phyloP scores from a whole-genome alignment of 75 land plant genomes.

The Ceratopteris richardii region DNA sequence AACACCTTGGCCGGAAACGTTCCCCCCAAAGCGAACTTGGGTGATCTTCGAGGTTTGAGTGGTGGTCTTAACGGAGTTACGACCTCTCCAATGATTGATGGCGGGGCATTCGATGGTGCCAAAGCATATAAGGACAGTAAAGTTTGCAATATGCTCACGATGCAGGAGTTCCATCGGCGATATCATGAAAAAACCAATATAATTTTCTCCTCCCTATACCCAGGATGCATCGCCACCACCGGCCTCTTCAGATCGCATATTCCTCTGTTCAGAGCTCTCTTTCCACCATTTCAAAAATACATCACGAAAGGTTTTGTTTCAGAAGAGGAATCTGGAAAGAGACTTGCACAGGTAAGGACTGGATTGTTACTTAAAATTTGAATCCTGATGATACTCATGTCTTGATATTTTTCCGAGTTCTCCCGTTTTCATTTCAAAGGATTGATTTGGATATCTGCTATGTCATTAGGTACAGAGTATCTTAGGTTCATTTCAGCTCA shows the following conservation, averaged over 20 bases:
- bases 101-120: constrained; percentile 93
- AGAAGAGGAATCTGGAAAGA: constrained; percentile 94
- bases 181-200: constrained; percentile 90
- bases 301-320: constrained; percentile 98
- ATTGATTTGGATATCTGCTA: no score
- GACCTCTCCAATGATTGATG: constrained; percentile 91
- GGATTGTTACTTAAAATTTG: no score
- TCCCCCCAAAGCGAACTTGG: constrained; percentile 97
- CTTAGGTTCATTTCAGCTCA: no score
- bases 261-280: constrained; percentile 82
- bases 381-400: no score
- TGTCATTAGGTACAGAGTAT: no score
- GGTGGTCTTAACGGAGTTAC: constrained; percentile 83
- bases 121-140: constrained; percentile 99
- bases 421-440: no score
- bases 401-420: no score
- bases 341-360: constrained; percentile 99
- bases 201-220: constrained; percentile 89
- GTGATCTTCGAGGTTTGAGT: constrained; percentile 86
- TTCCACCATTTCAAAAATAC: constrained; percentile 99
- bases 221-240: constrained; percentile 98
- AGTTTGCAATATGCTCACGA: constrained; percentile 98
- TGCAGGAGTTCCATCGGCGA: constrained; percentile 96
- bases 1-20: constrained; percentile 97
- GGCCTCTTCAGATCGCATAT: constrained; percentile 98